Evolutionary conservation across 73 alveolate species (phyloP).

Genomic region (Paramecium octaurelia): DNA sequence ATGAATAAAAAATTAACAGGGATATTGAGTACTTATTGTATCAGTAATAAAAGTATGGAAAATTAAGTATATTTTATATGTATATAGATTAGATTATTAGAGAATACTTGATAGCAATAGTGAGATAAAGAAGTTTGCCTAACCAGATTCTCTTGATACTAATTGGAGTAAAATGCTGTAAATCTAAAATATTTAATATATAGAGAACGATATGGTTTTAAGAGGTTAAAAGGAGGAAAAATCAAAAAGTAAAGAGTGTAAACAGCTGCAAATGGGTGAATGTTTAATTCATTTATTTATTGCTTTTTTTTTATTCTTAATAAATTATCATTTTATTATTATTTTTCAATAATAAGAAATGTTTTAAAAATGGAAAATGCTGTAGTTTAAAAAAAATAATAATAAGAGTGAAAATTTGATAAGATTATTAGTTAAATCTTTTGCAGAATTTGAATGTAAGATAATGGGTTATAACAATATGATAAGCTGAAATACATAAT

Average conservation of each 20-base stretch:
- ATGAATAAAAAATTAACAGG: not conserved
- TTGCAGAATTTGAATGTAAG: not conserved
- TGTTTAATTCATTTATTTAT: not conserved
- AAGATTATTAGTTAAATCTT: no score
- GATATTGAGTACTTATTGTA: not conserved
- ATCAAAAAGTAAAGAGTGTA: not conserved
- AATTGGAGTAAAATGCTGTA: conserved; percentile 42
- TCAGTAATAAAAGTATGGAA: conserved; percentile 14
- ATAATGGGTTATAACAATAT: not conserved
- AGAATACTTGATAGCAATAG: not conserved
- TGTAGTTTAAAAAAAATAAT: not conserved
- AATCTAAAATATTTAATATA: not conserved
- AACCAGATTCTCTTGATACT: not conserved
- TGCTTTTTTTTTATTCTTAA: not conserved
- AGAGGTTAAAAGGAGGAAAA: not conserved
- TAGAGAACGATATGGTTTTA: conserved; percentile 26
- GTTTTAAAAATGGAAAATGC: not conserved
- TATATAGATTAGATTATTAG: not conserved
- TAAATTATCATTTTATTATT: not conserved
- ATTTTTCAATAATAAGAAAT: not conserved
- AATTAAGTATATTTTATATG: not conserved
- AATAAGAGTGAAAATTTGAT: not conserved
- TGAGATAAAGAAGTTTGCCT: not conserved
- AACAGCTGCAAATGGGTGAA: not conserved
- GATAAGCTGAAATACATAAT: not conserved